phyloP scores from a whole-genome alignment of 78 protist genomes.

The Cavenderia fasciculata region DNA sequence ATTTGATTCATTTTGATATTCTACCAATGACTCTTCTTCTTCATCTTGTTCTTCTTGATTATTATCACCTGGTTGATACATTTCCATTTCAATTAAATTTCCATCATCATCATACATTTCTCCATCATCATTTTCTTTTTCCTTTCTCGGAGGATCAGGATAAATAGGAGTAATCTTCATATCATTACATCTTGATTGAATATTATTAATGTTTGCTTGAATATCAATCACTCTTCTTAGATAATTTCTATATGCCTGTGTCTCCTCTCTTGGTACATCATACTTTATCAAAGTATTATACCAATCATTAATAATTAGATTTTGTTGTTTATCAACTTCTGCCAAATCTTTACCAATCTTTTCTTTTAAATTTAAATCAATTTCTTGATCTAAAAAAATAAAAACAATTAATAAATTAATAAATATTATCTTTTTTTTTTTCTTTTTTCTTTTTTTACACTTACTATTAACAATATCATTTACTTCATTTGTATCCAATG shows the following conservation, averaged over 20 bases:
- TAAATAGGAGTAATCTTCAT: slow-evolving; percentile 13
- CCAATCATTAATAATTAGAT: slow-evolving; percentile 48
- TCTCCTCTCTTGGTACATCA: slow-evolving; percentile 2
- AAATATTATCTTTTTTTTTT: too few species aligned
- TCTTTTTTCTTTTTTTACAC: too few species aligned
- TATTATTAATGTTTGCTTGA: slow-evolving; percentile 36
- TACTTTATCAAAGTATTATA: slow-evolving; percentile 42
- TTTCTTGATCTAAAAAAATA: too few species aligned
- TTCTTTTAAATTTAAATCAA: not conserved
- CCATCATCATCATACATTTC: slow-evolving; percentile 18
- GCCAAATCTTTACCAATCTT: not conserved
- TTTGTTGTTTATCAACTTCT: slow-evolving; percentile 42
- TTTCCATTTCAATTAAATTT: slow-evolving; percentile 53
- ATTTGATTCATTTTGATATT: slow-evolving; percentile 18
- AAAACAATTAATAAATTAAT: too few species aligned
- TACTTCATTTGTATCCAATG: slow-evolving; percentile 12
- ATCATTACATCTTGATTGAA: slow-evolving; percentile 32
- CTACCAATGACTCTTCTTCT: not conserved
- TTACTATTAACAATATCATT: not conserved
- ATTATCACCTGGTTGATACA: not conserved
- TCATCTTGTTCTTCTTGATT: slow-evolving; percentile 25
- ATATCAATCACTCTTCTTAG: slow-evolving; percentile 27
- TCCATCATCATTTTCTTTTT: not conserved
- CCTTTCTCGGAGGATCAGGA: not conserved
- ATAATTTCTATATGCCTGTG: slow-evolving; percentile 18